phyloP scores from a whole-genome alignment of 1,284 basidiomycete genomes.

The Ceratobasidium sp. region DNA sequence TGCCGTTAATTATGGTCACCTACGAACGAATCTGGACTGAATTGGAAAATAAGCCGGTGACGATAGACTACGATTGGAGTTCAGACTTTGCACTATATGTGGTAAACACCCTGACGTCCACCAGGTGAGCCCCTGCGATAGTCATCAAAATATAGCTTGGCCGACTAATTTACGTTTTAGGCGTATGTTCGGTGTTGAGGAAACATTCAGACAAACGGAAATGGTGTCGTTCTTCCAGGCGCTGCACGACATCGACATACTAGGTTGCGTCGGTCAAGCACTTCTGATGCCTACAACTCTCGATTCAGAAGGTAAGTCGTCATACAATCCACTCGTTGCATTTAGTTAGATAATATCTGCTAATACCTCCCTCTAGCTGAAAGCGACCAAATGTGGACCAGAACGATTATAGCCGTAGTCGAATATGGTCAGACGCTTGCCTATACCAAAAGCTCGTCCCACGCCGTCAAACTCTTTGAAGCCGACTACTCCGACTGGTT shows the following conservation, averaged over 20 bases:
- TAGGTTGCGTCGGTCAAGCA: neutral
- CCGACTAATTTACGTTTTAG: neutral
- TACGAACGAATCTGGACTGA: conserved; percentile 10
- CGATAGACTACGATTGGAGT: neutral
- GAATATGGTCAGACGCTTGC: neutral
- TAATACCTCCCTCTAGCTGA: too few relatives aligned
- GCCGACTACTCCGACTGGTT: neutral
- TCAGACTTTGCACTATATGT: neutral
- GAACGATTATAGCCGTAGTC: neutral
- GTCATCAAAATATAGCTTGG: too few relatives aligned
- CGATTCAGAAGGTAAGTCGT: neutral
- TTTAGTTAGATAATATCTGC: neutral
- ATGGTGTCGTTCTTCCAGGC: neutral
- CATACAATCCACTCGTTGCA: neutral
- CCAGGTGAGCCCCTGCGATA: neutral
- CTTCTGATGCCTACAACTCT: neutral
- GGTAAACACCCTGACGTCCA: neutral
- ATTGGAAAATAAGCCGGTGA: neutral
- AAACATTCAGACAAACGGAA: neutral
- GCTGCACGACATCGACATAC: neutral
- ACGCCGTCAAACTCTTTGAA: neutral
- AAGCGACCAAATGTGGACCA: conserved; percentile 2
- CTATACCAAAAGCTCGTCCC: neutral
- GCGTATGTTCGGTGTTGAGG: neutral
- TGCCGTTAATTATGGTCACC: neutral